Percentiles rank a stretch among this genome's conserved stretches.
These are phyloP conservation scores for Aureobasidium sp. DNA, from an alignment of 2,329 filamentous ascomycete genomes.

Conservation along the genomic window DNA sequence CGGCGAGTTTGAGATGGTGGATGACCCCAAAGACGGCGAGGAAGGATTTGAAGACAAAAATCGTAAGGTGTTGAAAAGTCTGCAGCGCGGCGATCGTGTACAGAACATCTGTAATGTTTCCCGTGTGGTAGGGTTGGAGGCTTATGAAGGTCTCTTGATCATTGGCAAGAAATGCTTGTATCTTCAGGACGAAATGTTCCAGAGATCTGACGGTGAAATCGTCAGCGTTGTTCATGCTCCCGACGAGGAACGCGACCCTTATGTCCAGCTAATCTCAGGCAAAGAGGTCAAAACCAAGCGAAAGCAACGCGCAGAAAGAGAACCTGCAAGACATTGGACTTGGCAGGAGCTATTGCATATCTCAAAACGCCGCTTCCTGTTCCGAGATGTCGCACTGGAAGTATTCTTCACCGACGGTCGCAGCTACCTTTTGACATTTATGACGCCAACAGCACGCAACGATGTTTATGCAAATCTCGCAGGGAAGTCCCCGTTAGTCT, in stretches of 20 bases:
- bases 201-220: constrained; percentile 89
- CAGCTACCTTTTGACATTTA: constrained; percentile 85
- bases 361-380: constrained; percentile 90
- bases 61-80: constrained; percentile 88
- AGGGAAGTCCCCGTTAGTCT: constrained; percentile 70
- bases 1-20: constrained; percentile 92
- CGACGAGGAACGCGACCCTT: constrained; percentile 84
- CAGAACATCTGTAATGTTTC: constrained; percentile 94
- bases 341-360: constrained; percentile 94
- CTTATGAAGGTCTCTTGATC: constrained; percentile 87
- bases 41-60: constrained; percentile 97
- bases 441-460: constrained; percentile 66
- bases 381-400: constrained; percentile 93
- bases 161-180: constrained; percentile 89
- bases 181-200: constrained; percentile 93
- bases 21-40: constrained; percentile 79
- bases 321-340: constrained; percentile 83
- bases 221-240: constrained; percentile 95
- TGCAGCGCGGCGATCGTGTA: constrained; percentile 85
- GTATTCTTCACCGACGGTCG: constrained; percentile 95
- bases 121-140: constrained; percentile 86
- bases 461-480: constrained; percentile 72
- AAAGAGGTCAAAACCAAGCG: constrained; percentile 57
- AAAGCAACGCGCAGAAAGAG: constrained; percentile 40
- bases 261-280: constrained; percentile 86